phyloP scores from a whole-genome alignment of 2,329 filamentous ascomycete species.

The Immersiporthe knoxdaviesiana region DNA sequence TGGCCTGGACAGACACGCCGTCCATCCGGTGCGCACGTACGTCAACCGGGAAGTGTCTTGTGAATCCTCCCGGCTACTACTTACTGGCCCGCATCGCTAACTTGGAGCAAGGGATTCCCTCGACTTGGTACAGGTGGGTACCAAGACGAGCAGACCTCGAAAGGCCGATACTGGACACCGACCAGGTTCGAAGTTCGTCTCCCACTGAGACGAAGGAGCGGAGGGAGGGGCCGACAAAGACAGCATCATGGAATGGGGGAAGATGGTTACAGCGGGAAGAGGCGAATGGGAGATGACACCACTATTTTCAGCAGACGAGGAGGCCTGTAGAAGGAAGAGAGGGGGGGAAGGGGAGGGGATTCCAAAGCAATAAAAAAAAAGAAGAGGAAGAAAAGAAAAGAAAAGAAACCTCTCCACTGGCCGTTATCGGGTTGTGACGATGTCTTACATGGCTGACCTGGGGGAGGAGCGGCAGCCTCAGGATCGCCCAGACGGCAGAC shows the following conservation, averaged over 20 bases:
- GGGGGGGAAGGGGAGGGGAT: no score
- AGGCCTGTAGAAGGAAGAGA: background rate
- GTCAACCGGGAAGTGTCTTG: background rate
- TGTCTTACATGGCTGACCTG: background rate
- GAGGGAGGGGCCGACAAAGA: background rate
- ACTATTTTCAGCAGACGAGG: background rate
- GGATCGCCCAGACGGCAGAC: conserved; percentile 8
- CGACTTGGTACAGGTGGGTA: background rate
- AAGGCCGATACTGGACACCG: background rate
- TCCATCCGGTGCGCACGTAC: background rate
- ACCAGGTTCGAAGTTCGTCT: background rate
- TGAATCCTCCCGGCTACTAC: background rate
- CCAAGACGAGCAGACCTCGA: background rate
- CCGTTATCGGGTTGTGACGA: background rate
- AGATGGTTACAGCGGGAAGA: background rate
- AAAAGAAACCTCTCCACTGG: background rate
- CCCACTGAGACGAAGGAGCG: background rate
- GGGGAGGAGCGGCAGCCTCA: background rate
- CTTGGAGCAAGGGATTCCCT: background rate
- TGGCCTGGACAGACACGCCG: background rate
- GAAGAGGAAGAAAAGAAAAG: background rate
- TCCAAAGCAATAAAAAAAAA: no score
- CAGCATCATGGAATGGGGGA: background rate
- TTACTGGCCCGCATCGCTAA: background rate
- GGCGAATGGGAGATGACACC: background rate